Evolutionary conservation across 2,329 filamentous ascomycete genomes (phyloP).

Genomic region (Hirsutella thompsonii): DNA sequence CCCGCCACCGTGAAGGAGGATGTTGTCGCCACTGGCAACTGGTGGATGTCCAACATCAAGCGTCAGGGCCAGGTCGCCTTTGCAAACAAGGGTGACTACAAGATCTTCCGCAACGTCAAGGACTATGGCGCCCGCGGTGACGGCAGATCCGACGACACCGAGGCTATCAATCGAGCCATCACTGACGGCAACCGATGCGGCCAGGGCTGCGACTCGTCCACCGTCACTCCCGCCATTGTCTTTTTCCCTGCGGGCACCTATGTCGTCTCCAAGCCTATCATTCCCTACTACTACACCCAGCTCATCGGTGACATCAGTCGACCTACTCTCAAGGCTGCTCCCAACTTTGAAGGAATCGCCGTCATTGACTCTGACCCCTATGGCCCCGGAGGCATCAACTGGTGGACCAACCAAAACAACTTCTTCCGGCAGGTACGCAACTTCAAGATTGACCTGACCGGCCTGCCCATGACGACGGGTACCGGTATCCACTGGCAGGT

Average conservation of each 20-base stretch:
- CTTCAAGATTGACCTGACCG: conserved; percentile 65
- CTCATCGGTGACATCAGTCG: conserved; percentile 66
- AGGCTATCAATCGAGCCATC: conserved; percentile 76
- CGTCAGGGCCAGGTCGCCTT: conserved; percentile 59
- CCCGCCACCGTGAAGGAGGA: conserved; percentile 2
- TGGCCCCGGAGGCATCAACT: conserved; percentile 51
- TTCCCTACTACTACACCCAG: conserved; percentile 88
- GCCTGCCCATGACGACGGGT: conserved; percentile 44
- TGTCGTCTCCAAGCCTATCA: conserved; percentile 62
- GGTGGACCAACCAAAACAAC: conserved; percentile 72
- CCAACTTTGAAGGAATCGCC: conserved; percentile 70
- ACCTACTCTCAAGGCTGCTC: conserved; percentile 62
- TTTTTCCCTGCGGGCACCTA: conserved; percentile 91
- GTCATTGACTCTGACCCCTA: conserved; percentile 87
- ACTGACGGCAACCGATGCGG: conserved; percentile 69
- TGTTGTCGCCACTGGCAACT: conserved; percentile 28
- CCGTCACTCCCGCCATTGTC: conserved; percentile 70
- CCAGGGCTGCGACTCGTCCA: conserved; percentile 68
- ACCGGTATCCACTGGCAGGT: conserved; percentile 78
- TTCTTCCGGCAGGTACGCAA: conserved; percentile 78
- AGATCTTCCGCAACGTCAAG: conserved; percentile 65
- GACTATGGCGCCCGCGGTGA: conserved; percentile 63
- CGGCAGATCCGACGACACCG: conserved; percentile 67
- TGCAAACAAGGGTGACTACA: conserved; percentile 35
- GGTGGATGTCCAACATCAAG: conserved; percentile 60